Conservation (phyloP, 257 asterid genomes). For the Haberlea rhodopensis region DNA sequence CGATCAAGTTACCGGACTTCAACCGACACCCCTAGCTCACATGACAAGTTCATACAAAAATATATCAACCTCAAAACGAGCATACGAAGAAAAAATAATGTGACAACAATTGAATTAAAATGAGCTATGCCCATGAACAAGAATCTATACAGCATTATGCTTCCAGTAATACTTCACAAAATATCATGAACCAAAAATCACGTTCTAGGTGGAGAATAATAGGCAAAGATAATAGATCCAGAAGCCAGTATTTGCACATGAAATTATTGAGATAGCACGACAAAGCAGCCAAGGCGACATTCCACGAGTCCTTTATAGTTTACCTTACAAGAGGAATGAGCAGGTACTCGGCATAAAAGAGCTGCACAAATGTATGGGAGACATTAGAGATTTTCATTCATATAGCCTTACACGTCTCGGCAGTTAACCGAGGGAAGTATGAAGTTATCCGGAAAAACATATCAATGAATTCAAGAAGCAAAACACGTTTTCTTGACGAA, state of each 20-base stretch:
- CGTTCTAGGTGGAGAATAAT: neutral
- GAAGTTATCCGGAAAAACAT: neutral
- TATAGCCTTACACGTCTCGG: neutral
- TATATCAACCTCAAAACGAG: too few species aligned
- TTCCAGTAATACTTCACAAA: too few species aligned
- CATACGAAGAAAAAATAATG: too few species aligned
- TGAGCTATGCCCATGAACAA: neutral
- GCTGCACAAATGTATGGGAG: slow-evolving; percentile 48
- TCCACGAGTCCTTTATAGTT: too few species aligned
- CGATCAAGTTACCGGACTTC: too few species aligned
- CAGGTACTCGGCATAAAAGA: slow-evolving; percentile 90
- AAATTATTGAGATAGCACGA: slow-evolving; percentile 8
- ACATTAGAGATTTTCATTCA: neutral
- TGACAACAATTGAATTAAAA: neutral
- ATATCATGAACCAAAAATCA: neutral
- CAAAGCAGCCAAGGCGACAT: neutral
- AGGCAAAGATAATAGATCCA: neutral
- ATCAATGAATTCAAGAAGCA: neutral
- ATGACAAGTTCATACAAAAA: too few species aligned
- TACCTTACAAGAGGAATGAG: too few species aligned
- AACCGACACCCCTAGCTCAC: too few species aligned
- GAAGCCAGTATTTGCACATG: too few species aligned
- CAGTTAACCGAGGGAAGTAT: neutral
- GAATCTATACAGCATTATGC: too few species aligned
- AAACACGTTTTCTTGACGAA: neutral